Evolutionary conservation across 768 basidiomycete genomes (phyloP), one percentile per base, ranked within the genome.

Genomic region (Solioccasus polychromus): DNA sequence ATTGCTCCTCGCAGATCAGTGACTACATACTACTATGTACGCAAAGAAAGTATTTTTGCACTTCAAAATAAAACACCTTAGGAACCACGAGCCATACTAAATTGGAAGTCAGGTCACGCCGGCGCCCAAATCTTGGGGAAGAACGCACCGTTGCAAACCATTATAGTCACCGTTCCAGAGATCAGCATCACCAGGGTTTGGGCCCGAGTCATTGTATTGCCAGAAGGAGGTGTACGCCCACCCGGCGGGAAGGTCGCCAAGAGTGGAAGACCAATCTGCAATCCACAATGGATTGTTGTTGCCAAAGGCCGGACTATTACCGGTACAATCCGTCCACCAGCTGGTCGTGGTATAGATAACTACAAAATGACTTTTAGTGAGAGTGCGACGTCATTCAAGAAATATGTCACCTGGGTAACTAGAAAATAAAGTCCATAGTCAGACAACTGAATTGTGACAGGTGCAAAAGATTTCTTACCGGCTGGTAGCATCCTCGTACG

Each of bases 401-500:
- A 32, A 32, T 7, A 7, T 5, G n/a, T 32, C 14, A 32, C 31
- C 31, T 32, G 31, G 31, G 31, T 32, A 32, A 15, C 31, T 32
- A 15, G 14, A 32, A 32, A 15, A 15, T 5, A 15, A 32, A 32
- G 5, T 32, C 14, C 8, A 4, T n/a, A 22, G 32, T 50, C 12
- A 39, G 45, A 39, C 22, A 5, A 10, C 22, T 24, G 8, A 35
- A 34, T 35, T 46, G 5, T 3, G 34, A 25, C 31, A 31, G 36
- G 26, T 10, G 24, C 4, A 18, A 28, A 30, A n/a, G n/a, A 25
- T 3, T 42, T 5, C 46, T 56, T 66, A 81, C 72, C 76, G 72
- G 23, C 68, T 66, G 8, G 77, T 79, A 11, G 55, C 46, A 12
- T 74, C 45, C 12, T 79, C 54, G 53, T 83, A 85, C 0, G 82